Conservation (phyloP, 257 asterid genomes). For the Rauvolfia tetraphylla region DNA sequence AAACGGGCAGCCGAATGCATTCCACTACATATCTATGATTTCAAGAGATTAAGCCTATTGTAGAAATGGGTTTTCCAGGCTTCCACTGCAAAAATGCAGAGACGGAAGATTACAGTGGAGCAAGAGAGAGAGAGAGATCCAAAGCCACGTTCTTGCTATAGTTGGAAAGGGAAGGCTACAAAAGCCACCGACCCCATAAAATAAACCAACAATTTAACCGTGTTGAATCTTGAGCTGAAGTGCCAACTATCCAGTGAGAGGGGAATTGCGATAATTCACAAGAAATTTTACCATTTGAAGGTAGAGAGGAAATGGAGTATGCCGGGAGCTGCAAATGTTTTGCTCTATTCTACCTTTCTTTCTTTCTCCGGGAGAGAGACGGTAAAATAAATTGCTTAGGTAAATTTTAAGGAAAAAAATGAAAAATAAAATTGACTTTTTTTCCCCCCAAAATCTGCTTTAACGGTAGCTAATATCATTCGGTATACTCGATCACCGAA, state of each 20-base stretch:
- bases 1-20: neutral
- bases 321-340: neutral
- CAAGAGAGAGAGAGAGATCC: conserved; percentile 19
- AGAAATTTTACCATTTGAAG: neutral
- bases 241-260: neutral
- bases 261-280: neutral
- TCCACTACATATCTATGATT: neutral
- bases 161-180: neutral
- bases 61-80: neutral
- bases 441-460: too few relatives aligned
- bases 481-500: too few relatives aligned
- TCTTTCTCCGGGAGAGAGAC: neutral
- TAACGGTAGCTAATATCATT: too few relatives aligned
- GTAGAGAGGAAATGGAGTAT: neutral
- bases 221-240: neutral
- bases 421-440: too few relatives aligned
- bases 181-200: conserved; percentile 15
- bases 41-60: neutral
- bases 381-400: neutral
- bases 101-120: neutral
- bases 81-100: neutral
- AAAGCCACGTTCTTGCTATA: neutral
- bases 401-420: too few relatives aligned
- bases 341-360: too few relatives aligned
- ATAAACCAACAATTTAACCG: conserved; percentile 10